Percentiles rank a stretch among this genome's conserved stretches.
Evolutionary conservation across 75 land plant species (phyloP).

Genomic region (Cryptomeria japonica): DNA sequence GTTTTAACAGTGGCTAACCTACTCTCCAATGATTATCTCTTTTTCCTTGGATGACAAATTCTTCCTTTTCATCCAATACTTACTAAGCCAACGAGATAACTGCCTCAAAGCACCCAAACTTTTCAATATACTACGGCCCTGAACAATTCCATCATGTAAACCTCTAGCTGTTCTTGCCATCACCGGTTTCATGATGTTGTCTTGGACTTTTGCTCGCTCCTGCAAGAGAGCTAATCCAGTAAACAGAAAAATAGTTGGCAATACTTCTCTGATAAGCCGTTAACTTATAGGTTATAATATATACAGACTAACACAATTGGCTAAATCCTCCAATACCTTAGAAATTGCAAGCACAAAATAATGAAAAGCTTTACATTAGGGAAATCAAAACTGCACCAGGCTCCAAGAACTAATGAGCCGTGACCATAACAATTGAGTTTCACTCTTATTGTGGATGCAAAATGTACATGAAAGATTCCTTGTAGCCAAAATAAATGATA

Average conservation of each 20-base stretch:
- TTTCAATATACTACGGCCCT: slow-evolving; percentile 36
- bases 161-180: slow-evolving; percentile 71
- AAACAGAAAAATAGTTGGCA: slow-evolving; percentile 25
- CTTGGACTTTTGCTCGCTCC: slow-evolving; percentile 42
- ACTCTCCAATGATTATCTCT: not conserved
- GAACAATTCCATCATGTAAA: slow-evolving; percentile 58
- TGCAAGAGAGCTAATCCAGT: slow-evolving; percentile 68
- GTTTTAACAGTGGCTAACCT: not conserved
- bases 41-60: not conserved
- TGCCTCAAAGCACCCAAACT: slow-evolving; percentile 1
- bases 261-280: slow-evolving; percentile 14
- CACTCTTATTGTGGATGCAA: not conserved
- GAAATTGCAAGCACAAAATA: not conserved
- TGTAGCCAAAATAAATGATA: not conserved
- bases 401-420: not conserved
- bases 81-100: not conserved
- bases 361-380: not conserved
- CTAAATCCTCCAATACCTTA: not conserved
- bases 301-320: not conserved
- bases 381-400: not conserved
- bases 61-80: slow-evolving; percentile 1
- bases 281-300: not conserved
- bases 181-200: slow-evolving; percentile 31
- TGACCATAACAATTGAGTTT: not conserved
- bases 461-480: not conserved